Conservation (phyloP, 2,329 filamentous ascomycete species). For the Neofusicoccum sp. region DNA sequence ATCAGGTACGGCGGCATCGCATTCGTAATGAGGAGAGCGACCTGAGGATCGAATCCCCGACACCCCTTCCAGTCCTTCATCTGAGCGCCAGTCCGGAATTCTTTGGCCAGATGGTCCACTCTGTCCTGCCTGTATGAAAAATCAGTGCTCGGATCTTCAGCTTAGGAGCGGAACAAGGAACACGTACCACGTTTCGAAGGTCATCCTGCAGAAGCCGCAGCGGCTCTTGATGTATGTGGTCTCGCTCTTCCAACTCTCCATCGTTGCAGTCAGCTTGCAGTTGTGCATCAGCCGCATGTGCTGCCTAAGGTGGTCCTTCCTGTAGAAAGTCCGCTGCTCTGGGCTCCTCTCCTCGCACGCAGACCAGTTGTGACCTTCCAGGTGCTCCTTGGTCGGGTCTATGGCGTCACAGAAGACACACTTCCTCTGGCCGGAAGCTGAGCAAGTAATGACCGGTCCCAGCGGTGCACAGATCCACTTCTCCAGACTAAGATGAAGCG, state of each 20-base stretch:
- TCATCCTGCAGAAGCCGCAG: neutral
- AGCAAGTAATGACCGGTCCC: constrained; percentile 56
- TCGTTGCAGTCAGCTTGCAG: constrained; percentile 59
- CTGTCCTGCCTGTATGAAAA: constrained; percentile 53
- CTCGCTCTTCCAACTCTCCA: constrained; percentile 64
- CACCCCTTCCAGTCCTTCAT: constrained; percentile 58
- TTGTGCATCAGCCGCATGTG: constrained; percentile 61
- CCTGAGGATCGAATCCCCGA: constrained; percentile 50
- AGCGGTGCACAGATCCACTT: constrained; percentile 57
- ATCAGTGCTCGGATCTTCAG: constrained; percentile 17
- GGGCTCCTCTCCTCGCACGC: constrained; percentile 66
- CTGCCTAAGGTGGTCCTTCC: constrained; percentile 62
- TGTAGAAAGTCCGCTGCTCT: constrained; percentile 62
- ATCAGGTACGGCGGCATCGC: constrained; percentile 55
- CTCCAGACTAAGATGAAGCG: constrained; percentile 38
- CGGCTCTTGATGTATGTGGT: constrained; percentile 46
- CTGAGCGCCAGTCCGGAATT: constrained; percentile 53
- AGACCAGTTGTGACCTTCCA: constrained; percentile 59
- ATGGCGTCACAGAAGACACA: constrained; percentile 60
- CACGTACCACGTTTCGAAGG: constrained; percentile 9
- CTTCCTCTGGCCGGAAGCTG: constrained; percentile 54
- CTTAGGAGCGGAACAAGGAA: too few relatives aligned
- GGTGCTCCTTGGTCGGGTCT: constrained; percentile 55
- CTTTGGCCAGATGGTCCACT: constrained; percentile 53
- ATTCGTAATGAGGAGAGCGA: constrained; percentile 49